Conservation (phyloP, 1,139 yeast species). For the Lodderomyces orthopsilosis region DNA sequence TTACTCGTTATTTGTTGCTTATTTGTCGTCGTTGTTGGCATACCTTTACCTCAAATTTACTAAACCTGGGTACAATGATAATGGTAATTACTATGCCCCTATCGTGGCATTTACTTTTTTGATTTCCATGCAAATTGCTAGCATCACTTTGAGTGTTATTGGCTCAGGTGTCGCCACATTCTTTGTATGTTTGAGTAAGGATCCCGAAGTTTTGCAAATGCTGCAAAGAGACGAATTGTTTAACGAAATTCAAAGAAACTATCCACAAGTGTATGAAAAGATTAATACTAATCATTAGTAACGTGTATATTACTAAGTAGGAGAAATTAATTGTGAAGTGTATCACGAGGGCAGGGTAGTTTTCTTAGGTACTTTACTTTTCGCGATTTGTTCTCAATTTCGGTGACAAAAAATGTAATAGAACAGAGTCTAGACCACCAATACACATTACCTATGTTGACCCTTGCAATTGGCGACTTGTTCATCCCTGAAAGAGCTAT, state of each 20-base stretch:
- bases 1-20: slow-evolving; percentile 69
- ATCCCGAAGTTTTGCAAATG: slow-evolving; percentile 79
- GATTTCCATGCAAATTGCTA: slow-evolving; percentile 73
- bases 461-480: slow-evolving; percentile 87
- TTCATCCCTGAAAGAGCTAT: slow-evolving; percentile 85
- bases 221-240: slow-evolving; percentile 71
- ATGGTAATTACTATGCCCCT: slow-evolving; percentile 70
- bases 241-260: slow-evolving; percentile 66
- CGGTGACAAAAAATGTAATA: neutral
- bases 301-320: neutral
- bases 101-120: slow-evolving; percentile 76
- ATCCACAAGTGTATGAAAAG: slow-evolving; percentile 71
- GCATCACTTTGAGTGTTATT: slow-evolving; percentile 69
- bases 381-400: too few species aligned
- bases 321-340: neutral
- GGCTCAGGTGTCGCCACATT: slow-evolving; percentile 83
- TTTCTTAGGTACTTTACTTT: too few species aligned
- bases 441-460: slow-evolving; percentile 54
- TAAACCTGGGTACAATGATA: slow-evolving; percentile 65
- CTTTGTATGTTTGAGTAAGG: slow-evolving; percentile 82
- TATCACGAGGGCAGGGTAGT: too few species aligned
- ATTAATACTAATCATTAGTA: slow-evolving; percentile 35
- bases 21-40: slow-evolving; percentile 64
- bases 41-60: slow-evolving; percentile 72
- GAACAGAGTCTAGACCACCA: too few species aligned